Conservation (phyloP, 345 rosid species). For the Populus alba region DNA sequence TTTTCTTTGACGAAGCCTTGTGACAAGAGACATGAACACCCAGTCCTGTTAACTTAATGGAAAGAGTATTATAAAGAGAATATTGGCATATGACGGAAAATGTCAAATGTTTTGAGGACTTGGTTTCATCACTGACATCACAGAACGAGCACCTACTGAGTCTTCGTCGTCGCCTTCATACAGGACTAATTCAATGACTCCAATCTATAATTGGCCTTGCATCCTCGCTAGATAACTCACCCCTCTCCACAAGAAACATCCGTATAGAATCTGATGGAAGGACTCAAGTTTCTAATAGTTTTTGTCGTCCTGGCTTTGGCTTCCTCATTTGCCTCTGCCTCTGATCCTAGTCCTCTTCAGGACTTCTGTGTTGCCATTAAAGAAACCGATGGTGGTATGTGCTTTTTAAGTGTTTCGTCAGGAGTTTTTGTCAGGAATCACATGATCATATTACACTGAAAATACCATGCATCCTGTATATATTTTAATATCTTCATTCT, state of each 20-base stretch:
- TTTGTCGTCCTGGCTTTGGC: not conserved
- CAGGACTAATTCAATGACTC: not conserved
- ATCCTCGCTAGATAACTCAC: not conserved
- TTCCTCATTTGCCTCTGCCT: not conserved
- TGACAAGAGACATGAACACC: not conserved
- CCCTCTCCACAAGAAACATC: not conserved
- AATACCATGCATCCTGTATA: not conserved
- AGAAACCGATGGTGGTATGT: not conserved
- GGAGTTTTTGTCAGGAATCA: no score
- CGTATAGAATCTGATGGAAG: not conserved
- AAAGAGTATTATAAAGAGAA: no score
- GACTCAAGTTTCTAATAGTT: not conserved
- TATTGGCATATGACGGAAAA: no score
- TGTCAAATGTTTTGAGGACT: no score
- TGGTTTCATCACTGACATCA: not conserved
- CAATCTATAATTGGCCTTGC: not conserved
- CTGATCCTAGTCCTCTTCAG: slow-evolving; percentile 12
- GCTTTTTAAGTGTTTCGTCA: no score
- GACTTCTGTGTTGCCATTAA: slow-evolving; percentile 14
- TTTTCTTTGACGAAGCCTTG: no score
- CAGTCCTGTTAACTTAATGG: no score
- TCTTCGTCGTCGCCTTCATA: not conserved
- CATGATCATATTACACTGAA: no score
- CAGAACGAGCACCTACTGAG: not conserved
- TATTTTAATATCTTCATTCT: not conserved